Evolutionary conservation across 352 stramenopile species (phyloP).

Genomic region (Globisporangium sylvaticum): DNA sequence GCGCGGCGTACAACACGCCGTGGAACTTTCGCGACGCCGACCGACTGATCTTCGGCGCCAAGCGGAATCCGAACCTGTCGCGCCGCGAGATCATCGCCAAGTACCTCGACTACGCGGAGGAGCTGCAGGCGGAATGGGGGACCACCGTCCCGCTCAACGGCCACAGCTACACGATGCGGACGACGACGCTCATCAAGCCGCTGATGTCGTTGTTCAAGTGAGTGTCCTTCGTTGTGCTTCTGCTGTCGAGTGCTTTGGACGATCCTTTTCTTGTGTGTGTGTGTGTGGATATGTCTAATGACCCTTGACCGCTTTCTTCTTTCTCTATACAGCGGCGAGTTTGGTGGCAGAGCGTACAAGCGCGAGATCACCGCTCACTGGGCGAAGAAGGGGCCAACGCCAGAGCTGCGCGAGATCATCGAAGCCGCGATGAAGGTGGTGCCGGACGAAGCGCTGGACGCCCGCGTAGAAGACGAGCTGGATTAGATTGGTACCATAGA

Average conservation of each 20-base stretch:
- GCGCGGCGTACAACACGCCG: slow-evolving; percentile 85
- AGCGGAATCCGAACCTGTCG: slow-evolving; percentile 77
- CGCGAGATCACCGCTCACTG: slow-evolving; percentile 68
- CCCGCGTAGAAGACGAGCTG: slow-evolving; percentile 60
- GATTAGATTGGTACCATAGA: slow-evolving; percentile 7
- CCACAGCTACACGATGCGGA: slow-evolving; percentile 71
- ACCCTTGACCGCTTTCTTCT: slow-evolving; percentile 1
- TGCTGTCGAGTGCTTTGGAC: not conserved
- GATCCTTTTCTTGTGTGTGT: not conserved
- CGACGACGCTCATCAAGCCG: slow-evolving; percentile 75
- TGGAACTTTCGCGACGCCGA: slow-evolving; percentile 89
- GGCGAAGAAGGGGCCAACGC: slow-evolving; percentile 54
- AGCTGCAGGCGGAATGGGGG: slow-evolving; percentile 73
- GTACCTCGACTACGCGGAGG: slow-evolving; percentile 86
- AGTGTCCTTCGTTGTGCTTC: slow-evolving; percentile 11
- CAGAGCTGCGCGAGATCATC: slow-evolving; percentile 70
- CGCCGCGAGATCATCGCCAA: slow-evolving; percentile 75
- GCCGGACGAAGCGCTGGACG: slow-evolving; percentile 69
- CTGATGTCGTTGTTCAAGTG: slow-evolving; percentile 77
- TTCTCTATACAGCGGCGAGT: slow-evolving; percentile 44
- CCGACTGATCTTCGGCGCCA: slow-evolving; percentile 69
- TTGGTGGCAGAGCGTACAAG: slow-evolving; percentile 80
- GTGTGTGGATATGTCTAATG: not conserved
- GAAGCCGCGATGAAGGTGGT: slow-evolving; percentile 65
- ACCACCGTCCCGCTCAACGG: slow-evolving; percentile 35